Conservation (phyloP, 192 early-diverging fungal genomes). For the Coemansia furcata region DNA sequence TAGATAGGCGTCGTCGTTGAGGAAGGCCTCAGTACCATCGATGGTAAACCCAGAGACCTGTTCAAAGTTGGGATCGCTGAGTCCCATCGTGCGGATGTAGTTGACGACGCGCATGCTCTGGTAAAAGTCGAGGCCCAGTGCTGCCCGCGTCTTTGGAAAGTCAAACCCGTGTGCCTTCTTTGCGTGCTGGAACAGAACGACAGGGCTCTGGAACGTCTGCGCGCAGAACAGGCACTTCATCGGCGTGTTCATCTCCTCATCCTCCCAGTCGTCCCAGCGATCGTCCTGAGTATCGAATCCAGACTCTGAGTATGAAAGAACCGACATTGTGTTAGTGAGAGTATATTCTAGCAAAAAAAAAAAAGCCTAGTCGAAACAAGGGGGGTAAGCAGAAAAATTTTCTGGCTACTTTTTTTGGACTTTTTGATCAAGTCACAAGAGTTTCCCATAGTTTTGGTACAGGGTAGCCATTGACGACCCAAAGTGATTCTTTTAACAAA, state of each 20-base stretch:
- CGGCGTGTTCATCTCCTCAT: constrained; percentile 56
- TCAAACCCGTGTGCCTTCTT: constrained; percentile 64
- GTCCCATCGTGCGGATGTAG: constrained; percentile 49
- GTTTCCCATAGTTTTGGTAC: not conserved
- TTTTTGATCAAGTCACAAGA: not conserved
- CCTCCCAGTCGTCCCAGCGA: constrained; percentile 72
- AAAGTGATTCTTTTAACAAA: not conserved
- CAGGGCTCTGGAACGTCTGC: constrained; percentile 50
- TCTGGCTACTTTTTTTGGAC: no score
- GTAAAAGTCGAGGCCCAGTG: constrained; percentile 77
- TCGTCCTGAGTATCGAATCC: constrained; percentile 56
- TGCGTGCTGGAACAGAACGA: constrained; percentile 63
- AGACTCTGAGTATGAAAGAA: constrained; percentile 48
- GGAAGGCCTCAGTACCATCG: constrained; percentile 55
- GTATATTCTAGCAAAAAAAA: not conserved
- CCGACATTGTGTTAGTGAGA: constrained; percentile 30
- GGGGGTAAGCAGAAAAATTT: no score
- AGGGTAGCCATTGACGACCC: not conserved
- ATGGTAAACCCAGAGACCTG: constrained; percentile 38
- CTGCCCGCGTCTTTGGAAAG: constrained; percentile 53
- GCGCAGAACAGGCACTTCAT: constrained; percentile 75
- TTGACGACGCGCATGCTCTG: constrained; percentile 60
- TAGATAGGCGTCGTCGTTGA: constrained; percentile 66
- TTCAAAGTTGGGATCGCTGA: constrained; percentile 26
- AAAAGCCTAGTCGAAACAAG: not conserved